phyloP scores from a whole-genome alignment of 192 early-diverging fungal species.

The Gigaspora rosea region DNA sequence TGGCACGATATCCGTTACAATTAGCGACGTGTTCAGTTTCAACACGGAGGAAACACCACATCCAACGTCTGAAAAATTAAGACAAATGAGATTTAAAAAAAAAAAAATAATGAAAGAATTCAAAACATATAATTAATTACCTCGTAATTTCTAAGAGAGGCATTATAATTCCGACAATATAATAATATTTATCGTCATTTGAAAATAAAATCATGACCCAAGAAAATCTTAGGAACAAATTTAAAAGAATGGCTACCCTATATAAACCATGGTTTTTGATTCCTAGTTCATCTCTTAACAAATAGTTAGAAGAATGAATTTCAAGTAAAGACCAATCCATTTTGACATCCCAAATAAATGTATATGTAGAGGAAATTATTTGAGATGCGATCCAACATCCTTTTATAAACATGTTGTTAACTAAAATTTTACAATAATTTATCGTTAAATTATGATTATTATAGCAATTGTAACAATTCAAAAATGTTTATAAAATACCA shows the following conservation, averaged over 20 bases:
- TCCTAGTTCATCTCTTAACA: conserved; percentile 60
- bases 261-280: conserved; percentile 57
- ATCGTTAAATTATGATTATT: neutral
- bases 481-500: neutral
- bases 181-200: neutral
- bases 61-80: neutral
- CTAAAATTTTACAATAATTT: neutral
- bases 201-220: conserved; percentile 54
- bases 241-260: conserved; percentile 64
- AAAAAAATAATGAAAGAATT: too few species aligned
- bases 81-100: neutral
- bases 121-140: conserved; percentile 15
- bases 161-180: conserved; percentile 24
- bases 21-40: neutral
- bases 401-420: neutral
- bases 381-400: conserved; percentile 48
- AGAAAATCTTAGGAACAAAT: conserved; percentile 66
- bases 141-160: conserved; percentile 38
- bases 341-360: conserved; percentile 60
- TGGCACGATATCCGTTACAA: neutral
- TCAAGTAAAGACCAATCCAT: conserved; percentile 69
- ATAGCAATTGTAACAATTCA: neutral
- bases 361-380: conserved; percentile 50
- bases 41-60: neutral
- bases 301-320: conserved; percentile 50